Evolutionary conservation across 495 filamentous ascomycete genomes (phyloP).

Genomic region (Penicillium salamii): DNA sequence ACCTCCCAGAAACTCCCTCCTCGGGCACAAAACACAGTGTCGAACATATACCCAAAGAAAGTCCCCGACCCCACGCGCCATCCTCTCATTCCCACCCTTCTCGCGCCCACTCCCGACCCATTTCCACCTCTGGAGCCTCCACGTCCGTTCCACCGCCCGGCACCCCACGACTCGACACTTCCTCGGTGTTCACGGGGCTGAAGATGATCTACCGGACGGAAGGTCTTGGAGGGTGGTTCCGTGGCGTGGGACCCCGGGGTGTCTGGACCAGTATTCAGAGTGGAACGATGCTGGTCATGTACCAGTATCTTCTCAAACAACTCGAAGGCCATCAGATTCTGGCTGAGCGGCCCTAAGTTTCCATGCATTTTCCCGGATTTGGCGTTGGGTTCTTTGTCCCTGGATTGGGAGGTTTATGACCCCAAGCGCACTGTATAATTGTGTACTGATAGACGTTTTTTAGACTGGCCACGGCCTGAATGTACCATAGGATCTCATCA

Average conservation of each 20-base stretch:
- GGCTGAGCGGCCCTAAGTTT: constrained; percentile 20
- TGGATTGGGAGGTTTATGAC: constrained; percentile 5
- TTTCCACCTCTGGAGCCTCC: constrained; percentile 82
- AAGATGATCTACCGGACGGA: constrained; percentile 85
- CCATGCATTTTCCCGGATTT: constrained; percentile 9
- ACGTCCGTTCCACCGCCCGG: constrained; percentile 74
- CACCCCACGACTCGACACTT: constrained; percentile 76
- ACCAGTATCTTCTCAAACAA: constrained; percentile 80
- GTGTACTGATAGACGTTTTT: constrained; percentile 11
- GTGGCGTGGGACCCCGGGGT: constrained; percentile 86
- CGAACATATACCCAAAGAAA: constrained; percentile 36
- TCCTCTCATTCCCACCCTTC: constrained; percentile 26
- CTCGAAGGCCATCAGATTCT: constrained; percentile 53
- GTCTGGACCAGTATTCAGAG: constrained; percentile 99
- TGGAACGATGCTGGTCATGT: constrained; percentile 94
- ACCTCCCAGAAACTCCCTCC: constrained; percentile 35
- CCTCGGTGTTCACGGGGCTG: constrained; percentile 81
- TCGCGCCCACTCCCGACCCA: constrained; percentile 52
- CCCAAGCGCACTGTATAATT: constrained; percentile 8
- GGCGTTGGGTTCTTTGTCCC: constrained; percentile 26
- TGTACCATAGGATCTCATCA: constrained; percentile 10
- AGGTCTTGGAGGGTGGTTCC: constrained; percentile 86
- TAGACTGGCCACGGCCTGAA: constrained; percentile 11
- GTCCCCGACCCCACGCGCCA: constrained; percentile 30
- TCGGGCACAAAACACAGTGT: constrained; percentile 20